Evolutionary conservation across 1,284 basidiomycete genomes (phyloP).

Genomic region (Sporisorium sorghi): DNA sequence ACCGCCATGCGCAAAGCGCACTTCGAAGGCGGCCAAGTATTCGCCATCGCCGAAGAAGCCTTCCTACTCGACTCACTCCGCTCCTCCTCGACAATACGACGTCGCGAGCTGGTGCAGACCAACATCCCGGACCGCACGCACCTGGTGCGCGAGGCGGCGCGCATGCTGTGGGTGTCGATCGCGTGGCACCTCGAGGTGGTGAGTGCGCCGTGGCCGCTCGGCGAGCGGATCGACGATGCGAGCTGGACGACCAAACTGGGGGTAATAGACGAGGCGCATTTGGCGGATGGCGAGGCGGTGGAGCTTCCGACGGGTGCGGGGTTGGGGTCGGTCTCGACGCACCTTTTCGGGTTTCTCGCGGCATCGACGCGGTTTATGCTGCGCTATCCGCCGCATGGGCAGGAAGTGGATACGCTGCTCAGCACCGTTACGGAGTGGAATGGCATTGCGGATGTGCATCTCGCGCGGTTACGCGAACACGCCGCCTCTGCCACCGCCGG

Average conservation of each 20-base stretch:
- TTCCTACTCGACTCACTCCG: slow-evolving; percentile 23
- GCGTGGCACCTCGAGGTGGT: slow-evolving; percentile 38
- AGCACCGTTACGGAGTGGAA: slow-evolving; percentile 30
- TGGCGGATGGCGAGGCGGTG: slow-evolving; percentile 32
- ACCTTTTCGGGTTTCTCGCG: slow-evolving; percentile 40
- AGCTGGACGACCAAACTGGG: slow-evolving; percentile 26
- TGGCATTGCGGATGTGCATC: slow-evolving; percentile 25
- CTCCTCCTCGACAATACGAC: slow-evolving; percentile 4
- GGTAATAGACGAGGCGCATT: slow-evolving; percentile 39
- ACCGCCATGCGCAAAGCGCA: slow-evolving; percentile 46
- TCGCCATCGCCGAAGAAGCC: slow-evolving; percentile 45
- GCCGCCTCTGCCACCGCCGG: too few relatives aligned
- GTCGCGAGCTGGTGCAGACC: slow-evolving; percentile 32
- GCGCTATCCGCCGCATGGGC: slow-evolving; percentile 9
- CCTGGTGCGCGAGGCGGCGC: slow-evolving; percentile 59
- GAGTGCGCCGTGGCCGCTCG: slow-evolving; percentile 27
- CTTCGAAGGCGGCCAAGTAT: slow-evolving; percentile 47
- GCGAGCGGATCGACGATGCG: slow-evolving; percentile 21
- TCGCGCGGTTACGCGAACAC: slow-evolving; percentile 21
- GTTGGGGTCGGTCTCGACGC: slow-evolving; percentile 32
- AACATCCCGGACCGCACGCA: slow-evolving; percentile 59
- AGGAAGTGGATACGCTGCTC: slow-evolving; percentile 5
- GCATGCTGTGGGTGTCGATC: slow-evolving; percentile 50
- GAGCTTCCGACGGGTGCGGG: slow-evolving; percentile 21
- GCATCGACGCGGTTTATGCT: slow-evolving; percentile 25